Evolutionary conservation across 257 asterid genomes (phyloP).

Genomic region (Capsicum pubescens): DNA sequence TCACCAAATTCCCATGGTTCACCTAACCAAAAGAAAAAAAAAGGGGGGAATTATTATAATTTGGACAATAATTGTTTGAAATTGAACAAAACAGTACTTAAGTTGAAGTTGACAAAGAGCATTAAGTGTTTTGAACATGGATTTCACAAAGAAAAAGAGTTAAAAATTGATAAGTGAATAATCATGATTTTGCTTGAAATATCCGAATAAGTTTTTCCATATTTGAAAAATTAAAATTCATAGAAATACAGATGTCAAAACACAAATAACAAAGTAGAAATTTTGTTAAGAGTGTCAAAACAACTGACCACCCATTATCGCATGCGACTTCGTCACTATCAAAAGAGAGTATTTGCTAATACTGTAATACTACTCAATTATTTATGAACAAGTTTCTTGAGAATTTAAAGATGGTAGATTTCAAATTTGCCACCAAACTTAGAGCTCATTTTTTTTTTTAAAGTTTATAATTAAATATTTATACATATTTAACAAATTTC

Average conservation of each 20-base stretch:
- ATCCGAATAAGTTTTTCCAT: background rate
- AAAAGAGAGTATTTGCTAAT: too few species aligned
- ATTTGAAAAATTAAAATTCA: too few species aligned
- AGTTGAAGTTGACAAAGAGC: background rate
- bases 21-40: conserved; percentile 52
- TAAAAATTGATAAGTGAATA: too few species aligned
- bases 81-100: background rate
- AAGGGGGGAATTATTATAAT: background rate
- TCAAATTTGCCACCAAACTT: background rate
- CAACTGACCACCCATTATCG: too few species aligned
- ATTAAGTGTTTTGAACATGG: background rate
- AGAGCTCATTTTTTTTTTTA: background rate
- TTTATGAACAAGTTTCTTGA: background rate
- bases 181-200: background rate
- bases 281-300: too few species aligned
- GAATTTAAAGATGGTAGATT: background rate
- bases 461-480: too few species aligned
- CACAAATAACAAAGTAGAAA: too few species aligned
- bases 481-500: too few species aligned
- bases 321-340: too few species aligned
- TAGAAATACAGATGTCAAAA: too few species aligned
- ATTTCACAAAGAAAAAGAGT: too few species aligned
- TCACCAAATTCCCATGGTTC: conserved; percentile 94
- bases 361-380: too few species aligned
- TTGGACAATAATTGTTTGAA: background rate